phyloP scores from a whole-genome alignment of 352 stramenopile genomes.

The Pilasporangium apinafurcum region DNA sequence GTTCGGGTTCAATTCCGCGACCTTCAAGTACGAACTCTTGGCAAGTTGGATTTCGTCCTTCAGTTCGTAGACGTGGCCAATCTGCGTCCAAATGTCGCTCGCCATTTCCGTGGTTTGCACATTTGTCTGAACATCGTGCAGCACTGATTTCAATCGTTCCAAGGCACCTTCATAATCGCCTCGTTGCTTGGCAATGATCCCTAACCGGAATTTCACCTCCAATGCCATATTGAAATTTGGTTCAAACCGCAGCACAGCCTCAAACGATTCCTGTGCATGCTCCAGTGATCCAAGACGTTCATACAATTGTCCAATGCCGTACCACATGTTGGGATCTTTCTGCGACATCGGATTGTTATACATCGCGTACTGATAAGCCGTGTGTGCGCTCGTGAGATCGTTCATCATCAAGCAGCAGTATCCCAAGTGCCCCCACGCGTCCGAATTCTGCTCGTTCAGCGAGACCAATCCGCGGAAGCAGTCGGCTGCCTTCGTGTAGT shows the following conservation, averaged over 20 bases:
- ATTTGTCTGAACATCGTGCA: slow-evolving; percentile 75
- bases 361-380: slow-evolving; percentile 85
- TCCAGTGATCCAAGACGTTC: slow-evolving; percentile 78
- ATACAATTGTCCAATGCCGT: slow-evolving; percentile 84
- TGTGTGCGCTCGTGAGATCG: slow-evolving; percentile 82
- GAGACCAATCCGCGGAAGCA: slow-evolving; percentile 82
- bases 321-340: slow-evolving; percentile 86
- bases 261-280: slow-evolving; percentile 82
- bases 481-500: slow-evolving; percentile 84
- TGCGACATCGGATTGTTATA: slow-evolving; percentile 87
- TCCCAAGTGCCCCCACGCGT: slow-evolving; percentile 77
- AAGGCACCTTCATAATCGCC: slow-evolving; percentile 74
- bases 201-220: slow-evolving; percentile 82
- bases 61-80: slow-evolving; percentile 83
- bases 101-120: slow-evolving; percentile 82
- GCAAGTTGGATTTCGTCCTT: slow-evolving; percentile 83
- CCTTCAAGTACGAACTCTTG: slow-evolving; percentile 83
- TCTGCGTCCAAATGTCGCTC: slow-evolving; percentile 85
- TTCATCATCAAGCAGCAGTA: slow-evolving; percentile 90
- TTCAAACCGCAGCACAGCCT: slow-evolving; percentile 79
- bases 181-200: slow-evolving; percentile 82
- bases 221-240: slow-evolving; percentile 86
- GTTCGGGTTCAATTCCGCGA: slow-evolving; percentile 76
- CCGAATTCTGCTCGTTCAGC: slow-evolving; percentile 80
- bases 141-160: slow-evolving; percentile 78